phyloP scores from a whole-genome alignment of 2,329 filamentous ascomycete genomes.

The Coniella vitis region DNA sequence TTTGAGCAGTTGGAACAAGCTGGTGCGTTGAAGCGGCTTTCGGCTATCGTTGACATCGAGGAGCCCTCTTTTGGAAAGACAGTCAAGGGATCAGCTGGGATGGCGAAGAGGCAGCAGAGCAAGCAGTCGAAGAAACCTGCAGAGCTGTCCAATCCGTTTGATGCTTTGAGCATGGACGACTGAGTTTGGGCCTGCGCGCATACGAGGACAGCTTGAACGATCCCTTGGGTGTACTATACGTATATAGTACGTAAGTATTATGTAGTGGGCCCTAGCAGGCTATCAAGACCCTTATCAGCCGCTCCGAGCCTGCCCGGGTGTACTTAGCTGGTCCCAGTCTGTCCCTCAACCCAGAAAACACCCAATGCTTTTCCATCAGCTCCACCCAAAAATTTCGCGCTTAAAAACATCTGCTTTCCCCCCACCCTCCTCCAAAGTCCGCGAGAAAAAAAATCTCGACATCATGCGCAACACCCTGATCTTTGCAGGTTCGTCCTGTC shows the following conservation, averaged over 20 bases:
- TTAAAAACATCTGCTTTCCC: conserved; percentile 1
- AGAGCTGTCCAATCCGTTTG: conserved; percentile 6
- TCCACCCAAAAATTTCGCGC: conserved; percentile 7
- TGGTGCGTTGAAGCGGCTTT: neutral
- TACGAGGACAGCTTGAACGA: neutral
- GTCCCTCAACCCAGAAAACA: neutral
- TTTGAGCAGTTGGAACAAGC: neutral
- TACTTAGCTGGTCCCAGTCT: too few relatives aligned
- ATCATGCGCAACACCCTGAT: conserved; percentile 61
- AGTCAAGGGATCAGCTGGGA: neutral
- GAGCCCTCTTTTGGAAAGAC: neutral
- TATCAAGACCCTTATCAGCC: too few relatives aligned
- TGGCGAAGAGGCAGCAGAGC: neutral
- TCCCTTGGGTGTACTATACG: too few relatives aligned
- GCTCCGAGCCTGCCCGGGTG: too few relatives aligned
- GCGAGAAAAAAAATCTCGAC: conserved; percentile 6
- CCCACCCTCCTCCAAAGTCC: conserved; percentile 8
- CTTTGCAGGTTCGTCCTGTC: conserved; percentile 62
- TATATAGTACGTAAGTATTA: neutral
- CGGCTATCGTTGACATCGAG: neutral
- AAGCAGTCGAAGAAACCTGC: neutral
- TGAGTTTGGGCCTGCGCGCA: too few relatives aligned
- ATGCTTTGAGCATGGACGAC: conserved; percentile 1
- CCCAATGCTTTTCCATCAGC: neutral
- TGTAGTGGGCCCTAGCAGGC: neutral